These are phyloP conservation scores for Amorphotheca resinae DNA, from an alignment of 495 filamentous ascomycete genomes.

Conservation along the genomic window DNA sequence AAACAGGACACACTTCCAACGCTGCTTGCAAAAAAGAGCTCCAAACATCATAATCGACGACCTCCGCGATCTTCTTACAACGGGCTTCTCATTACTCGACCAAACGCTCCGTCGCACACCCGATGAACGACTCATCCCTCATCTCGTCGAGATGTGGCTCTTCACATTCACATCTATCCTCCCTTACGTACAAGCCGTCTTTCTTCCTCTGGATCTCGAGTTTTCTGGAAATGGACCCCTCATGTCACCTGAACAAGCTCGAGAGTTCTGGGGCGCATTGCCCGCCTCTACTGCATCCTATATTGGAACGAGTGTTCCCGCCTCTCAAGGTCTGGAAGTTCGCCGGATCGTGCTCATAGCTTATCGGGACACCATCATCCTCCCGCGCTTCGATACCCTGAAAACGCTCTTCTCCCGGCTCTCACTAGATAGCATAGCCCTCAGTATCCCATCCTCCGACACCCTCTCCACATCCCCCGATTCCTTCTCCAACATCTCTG, in stretches of 20 bases:
- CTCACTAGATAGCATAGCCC: conserved; percentile 47
- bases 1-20: conserved; percentile 55
- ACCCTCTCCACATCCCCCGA: conserved; percentile 18
- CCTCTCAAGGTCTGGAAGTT: conserved; percentile 54
- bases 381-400: conserved; percentile 73
- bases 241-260: conserved; percentile 61
- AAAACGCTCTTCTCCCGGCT: conserved; percentile 86
- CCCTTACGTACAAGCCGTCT: conserved; percentile 92
- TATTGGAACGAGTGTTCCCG: conserved; percentile 19
- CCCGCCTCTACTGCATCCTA: conserved; percentile 15
- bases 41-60: conserved; percentile 66
- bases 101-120: conserved; percentile 61
- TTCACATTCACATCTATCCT: conserved; percentile 79
- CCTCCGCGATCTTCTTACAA: conserved; percentile 62
- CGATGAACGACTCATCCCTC: conserved; percentile 73
- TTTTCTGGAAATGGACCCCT: conserved; percentile 74
- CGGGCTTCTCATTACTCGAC: conserved; percentile 78
- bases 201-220: conserved; percentile 87
- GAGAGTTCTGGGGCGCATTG: conserved; percentile 73
- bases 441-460: conserved; percentile 4
- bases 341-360: conserved; percentile 78
- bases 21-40: conserved; percentile 54
- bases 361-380: conserved; percentile 78
- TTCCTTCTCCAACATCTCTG: conserved; percentile 10
- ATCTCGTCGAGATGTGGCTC: conserved; percentile 88